Evolutionary conservation across 176 grass and related monocot species (phyloP).

Genomic region (Phyllostachys edulis): DNA sequence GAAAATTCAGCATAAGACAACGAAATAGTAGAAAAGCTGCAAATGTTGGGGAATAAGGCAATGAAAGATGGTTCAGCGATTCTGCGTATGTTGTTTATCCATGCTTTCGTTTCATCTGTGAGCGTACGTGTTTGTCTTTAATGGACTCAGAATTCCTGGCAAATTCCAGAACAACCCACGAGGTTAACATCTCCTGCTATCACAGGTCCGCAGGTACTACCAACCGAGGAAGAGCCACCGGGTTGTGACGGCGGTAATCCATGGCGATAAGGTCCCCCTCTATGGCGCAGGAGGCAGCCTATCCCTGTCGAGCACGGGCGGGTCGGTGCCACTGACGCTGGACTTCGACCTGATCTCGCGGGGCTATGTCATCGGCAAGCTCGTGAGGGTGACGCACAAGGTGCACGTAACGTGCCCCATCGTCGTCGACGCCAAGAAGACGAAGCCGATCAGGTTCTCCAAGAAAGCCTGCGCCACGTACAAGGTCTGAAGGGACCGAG

Average conservation of each 20-base stretch:
- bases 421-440: slow-evolving; percentile 51
- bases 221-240: slow-evolving; percentile 91
- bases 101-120: not conserved
- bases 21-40: not conserved
- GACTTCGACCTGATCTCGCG: slow-evolving; percentile 70
- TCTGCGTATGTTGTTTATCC: not conserved
- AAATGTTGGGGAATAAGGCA: not conserved
- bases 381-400: slow-evolving; percentile 85
- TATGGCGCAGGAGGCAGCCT: slow-evolving; percentile 77
- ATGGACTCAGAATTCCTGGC: not conserved
- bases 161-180: not conserved
- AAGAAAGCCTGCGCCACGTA: slow-evolving; percentile 58
- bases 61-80: slow-evolving; percentile 17
- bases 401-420: slow-evolving; percentile 64
- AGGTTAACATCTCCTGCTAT: not conserved
- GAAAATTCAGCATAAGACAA: not conserved
- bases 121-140: not conserved
- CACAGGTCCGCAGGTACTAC: slow-evolving; percentile 82
- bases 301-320: slow-evolving; percentile 49
- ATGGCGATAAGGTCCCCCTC: slow-evolving; percentile 78
- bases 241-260: slow-evolving; percentile 40
- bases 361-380: slow-evolving; percentile 83
- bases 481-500: slow-evolving; percentile 10
- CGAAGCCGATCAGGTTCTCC: slow-evolving; percentile 66
- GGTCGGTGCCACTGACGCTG: slow-evolving; percentile 64